Percentiles rank a stretch among this genome's conserved stretches.
These are phyloP conservation scores for Taiozyma sp. DNA, from an alignment of 1,139 yeast genomes.

Conservation along the genomic window DNA sequence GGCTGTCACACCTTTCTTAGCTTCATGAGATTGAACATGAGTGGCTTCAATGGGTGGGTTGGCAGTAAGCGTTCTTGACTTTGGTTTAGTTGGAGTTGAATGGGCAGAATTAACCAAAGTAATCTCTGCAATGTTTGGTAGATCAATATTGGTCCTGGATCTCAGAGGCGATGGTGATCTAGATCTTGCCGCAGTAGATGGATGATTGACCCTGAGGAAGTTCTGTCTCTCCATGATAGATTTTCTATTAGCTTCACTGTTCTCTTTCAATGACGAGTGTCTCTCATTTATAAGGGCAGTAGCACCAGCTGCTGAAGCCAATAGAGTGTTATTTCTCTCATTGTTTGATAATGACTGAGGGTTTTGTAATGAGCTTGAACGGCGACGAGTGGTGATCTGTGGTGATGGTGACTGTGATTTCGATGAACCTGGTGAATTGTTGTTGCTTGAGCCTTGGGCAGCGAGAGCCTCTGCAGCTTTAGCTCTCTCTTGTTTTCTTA, in stretches of 20 bases:
- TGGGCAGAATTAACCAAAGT: neutral
- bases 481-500: constrained; percentile 20
- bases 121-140: constrained; percentile 7
- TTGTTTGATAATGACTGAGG: constrained; percentile 1
- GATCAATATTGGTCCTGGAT: neutral
- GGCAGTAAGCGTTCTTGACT: neutral
- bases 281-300: constrained; percentile 16
- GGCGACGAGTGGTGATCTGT: constrained; percentile 8
- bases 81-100: constrained; percentile 1
- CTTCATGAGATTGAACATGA: neutral
- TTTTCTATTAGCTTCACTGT: constrained; percentile 4
- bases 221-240: neutral
- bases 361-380: constrained; percentile 21
- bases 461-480: constrained; percentile 5
- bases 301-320: constrained; percentile 19
- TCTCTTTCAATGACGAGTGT: constrained; percentile 18
- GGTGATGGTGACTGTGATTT: constrained; percentile 1
- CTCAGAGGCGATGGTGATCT: constrained; percentile 9
- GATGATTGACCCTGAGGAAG: neutral
- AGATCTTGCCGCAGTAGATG: neutral
- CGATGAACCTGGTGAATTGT: constrained; percentile 1
- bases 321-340: constrained; percentile 2
- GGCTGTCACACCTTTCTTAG: neutral
- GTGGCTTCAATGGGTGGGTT: neutral
- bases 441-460: neutral